These are phyloP conservation scores for Podaxis rugospora DNA, from an alignment of 768 basidiomycete genomes.

Conservation along the genomic window DNA sequence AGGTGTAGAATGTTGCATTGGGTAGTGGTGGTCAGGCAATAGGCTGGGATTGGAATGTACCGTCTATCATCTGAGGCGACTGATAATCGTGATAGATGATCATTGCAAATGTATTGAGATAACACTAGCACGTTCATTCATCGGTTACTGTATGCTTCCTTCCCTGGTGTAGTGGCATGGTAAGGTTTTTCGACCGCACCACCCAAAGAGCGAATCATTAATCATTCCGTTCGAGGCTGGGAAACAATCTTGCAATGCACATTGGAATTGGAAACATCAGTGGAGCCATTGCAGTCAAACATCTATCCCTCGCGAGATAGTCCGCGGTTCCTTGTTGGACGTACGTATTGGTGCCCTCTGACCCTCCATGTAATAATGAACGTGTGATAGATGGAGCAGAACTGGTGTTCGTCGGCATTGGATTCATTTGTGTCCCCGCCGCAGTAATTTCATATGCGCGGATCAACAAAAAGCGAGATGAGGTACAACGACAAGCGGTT, in stretches of 20 bases:
- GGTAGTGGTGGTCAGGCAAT: no score
- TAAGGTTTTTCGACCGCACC: slow-evolving; percentile 20
- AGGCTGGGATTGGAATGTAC: no score
- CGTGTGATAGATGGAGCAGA: slow-evolving; percentile 49
- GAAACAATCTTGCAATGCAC: slow-evolving; percentile 61
- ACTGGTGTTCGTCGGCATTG: slow-evolving; percentile 66
- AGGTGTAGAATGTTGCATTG: no score
- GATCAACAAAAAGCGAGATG: slow-evolving; percentile 54
- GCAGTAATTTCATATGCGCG: slow-evolving; percentile 44
- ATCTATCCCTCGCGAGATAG: slow-evolving; percentile 56
- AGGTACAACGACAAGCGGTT: slow-evolving; percentile 20
- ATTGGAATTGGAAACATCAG: slow-evolving; percentile 64
- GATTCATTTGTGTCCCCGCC: slow-evolving; percentile 47
- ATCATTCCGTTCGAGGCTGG: slow-evolving; percentile 38
- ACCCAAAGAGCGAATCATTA: no score
- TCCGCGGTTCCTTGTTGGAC: slow-evolving; percentile 59
- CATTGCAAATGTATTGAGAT: no score
- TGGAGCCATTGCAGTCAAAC: slow-evolving; percentile 57
- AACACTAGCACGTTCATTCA: no score
- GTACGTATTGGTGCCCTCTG: slow-evolving; percentile 32
- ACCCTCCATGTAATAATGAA: not conserved
- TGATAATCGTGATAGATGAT: no score
- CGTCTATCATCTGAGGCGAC: no score
- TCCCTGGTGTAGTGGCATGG: slow-evolving; percentile 64
- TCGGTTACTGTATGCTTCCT: slow-evolving; percentile 35